phyloP scores from a whole-genome alignment of 306 rosid species.

The Dryas alaskensis region DNA sequence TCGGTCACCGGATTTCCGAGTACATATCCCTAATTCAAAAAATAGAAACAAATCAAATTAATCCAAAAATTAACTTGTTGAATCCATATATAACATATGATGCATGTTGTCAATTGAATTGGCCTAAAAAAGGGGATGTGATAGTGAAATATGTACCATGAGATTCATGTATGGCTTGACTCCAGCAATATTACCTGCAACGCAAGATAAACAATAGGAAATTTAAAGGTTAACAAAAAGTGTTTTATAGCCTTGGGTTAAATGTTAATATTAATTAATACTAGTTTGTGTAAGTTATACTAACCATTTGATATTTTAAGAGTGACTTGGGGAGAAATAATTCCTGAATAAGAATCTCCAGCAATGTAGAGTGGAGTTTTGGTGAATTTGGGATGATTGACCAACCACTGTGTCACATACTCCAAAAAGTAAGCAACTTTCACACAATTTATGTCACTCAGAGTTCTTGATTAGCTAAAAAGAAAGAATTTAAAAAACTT shows the following conservation, averaged over 20 bases:
- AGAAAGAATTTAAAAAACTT: too few species aligned
- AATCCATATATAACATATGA: neutral
- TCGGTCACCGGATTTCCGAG: slow-evolving; percentile 33
- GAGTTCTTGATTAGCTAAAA: too few species aligned
- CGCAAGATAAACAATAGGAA: neutral
- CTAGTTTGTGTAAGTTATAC: neutral
- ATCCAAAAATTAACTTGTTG: neutral
- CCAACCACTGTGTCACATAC: slow-evolving; percentile 33
- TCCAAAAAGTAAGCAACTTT: neutral
- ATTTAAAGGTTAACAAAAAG: too few species aligned
- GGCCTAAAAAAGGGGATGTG: neutral
- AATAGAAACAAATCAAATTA: neutral
- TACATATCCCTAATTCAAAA: slow-evolving; percentile 29
- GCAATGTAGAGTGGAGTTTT: slow-evolving; percentile 24
- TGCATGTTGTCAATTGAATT: neutral
- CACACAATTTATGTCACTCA: neutral
- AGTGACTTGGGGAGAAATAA: slow-evolving; percentile 25
- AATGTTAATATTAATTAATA: too few species aligned
- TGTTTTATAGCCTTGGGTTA: too few species aligned
- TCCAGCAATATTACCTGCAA: slow-evolving; percentile 24
- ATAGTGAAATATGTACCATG: slow-evolving; percentile 4
- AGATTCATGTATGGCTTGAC: slow-evolving; percentile 20
- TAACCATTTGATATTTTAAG: slow-evolving; percentile 27
- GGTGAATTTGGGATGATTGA: slow-evolving; percentile 20
- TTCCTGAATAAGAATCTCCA: slow-evolving; percentile 42